Evolutionary conservation across 2,329 filamentous ascomycete species (phyloP), one percentile per base, ranked within the genome.

Genomic region (Colletotrichum gigasporum): DNA sequence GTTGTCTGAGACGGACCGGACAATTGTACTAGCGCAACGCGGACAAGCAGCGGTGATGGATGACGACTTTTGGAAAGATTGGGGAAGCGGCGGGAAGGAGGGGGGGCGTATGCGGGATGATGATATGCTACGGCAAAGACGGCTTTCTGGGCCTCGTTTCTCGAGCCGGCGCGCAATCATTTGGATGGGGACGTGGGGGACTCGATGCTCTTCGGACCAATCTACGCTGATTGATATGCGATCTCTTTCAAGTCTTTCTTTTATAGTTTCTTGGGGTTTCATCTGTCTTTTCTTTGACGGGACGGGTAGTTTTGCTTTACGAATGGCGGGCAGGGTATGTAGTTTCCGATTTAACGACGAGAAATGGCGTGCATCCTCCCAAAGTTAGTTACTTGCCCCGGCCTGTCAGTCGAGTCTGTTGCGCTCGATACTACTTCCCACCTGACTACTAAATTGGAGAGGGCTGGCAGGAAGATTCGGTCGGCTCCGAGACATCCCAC

Each of bases 81-180:
- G 39, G 59, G 52, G 48, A 32, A 28, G 20, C 47, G 10, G 45
- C 22, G 42, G 35, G 24, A 55, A 18, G 30, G 18, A 47, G n/a
- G 41, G 48, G 32, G 20, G 42, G 12, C 14, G 51, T 39, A 60
- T 61, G 60, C 54, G 50, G 51, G 42, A 65, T 66, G 64, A 65
- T 65, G 64, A 61, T 54, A 54, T 42, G 20, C 22, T 35, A 39
- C 48, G 50, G 62, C 24, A 65, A 56, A 30, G 50, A 56, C 58
- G 50, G 50, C 62, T 44, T 14, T 28, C n/a, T 58, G 54, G 53
- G 32, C 45, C 10, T 35, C 9, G 12, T 24, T 26, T 6, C 54
- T 52, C 44, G 42, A 26, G 28, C 37, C 44, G 45, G 32, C 45
- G 22, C 32, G 20, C 16, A 34, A 44, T 51, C 42, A 24, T n/a